Percentiles rank a stretch among this genome's conserved stretches.
Conservation (phyloP, 148 eudicot genomes). For the Amaranthus palmeri region DNA sequence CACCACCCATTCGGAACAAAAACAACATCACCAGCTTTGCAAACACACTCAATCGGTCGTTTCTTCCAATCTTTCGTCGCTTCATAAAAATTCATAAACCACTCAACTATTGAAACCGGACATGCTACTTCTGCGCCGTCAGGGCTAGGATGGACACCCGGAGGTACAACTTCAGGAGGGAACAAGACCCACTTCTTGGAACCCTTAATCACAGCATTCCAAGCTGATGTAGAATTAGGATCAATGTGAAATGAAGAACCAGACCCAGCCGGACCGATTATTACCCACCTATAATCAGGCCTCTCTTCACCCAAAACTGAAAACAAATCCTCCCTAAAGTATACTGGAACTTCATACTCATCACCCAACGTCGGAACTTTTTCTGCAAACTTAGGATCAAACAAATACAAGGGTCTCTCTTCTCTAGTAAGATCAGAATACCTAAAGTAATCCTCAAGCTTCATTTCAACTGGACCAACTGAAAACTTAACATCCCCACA, state of each 20-base stretch:
- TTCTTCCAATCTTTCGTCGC: slow-evolving; percentile 74
- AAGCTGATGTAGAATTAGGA: slow-evolving; percentile 98
- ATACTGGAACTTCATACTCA: slow-evolving; percentile 75
- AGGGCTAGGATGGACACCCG: slow-evolving; percentile 96
- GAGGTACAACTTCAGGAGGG: slow-evolving; percentile 92
- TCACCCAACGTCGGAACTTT: slow-evolving; percentile 57
- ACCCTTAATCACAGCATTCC: slow-evolving; percentile 94
- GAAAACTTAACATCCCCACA: slow-evolving; percentile 69
- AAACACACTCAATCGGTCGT: slow-evolving; percentile 86
- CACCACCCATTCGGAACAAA: slow-evolving; percentile 99
- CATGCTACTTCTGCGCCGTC: slow-evolving; percentile 97
- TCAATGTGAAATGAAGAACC: slow-evolving; percentile 97
- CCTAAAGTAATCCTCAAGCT: slow-evolving; percentile 69
- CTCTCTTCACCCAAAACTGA: slow-evolving; percentile 77
- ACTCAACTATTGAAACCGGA: slow-evolving; percentile 92
- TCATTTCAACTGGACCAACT: slow-evolving; percentile 89
- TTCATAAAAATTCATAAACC: slow-evolving; percentile 95
- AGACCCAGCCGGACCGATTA: slow-evolving; percentile 92
- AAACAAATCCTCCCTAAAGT: slow-evolving; percentile 87
- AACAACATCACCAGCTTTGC: slow-evolving; percentile 92
- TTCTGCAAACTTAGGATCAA: slow-evolving; percentile 84
- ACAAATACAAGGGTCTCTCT: slow-evolving; percentile 92
- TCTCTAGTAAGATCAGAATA: slow-evolving; percentile 75
- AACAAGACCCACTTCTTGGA: slow-evolving; percentile 96
- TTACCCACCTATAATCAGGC: slow-evolving; percentile 97